These are phyloP conservation scores for Blepharisma undulans DNA, from an alignment of 169 alveolate species.

Conservation along the genomic window DNA sequence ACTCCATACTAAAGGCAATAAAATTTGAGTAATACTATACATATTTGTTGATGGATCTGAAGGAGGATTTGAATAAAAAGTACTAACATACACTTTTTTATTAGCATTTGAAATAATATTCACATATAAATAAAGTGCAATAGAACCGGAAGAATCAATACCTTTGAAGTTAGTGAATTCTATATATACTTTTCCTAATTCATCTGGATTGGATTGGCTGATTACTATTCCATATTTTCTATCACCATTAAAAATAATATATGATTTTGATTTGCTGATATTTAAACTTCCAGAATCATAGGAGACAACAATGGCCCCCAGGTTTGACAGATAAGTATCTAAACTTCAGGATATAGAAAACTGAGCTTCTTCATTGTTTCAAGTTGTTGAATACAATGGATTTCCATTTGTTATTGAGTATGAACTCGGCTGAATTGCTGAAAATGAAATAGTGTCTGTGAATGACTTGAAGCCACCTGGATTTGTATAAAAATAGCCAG, in stretches of 20 bases:
- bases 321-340: background rate
- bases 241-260: no score
- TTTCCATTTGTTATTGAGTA: background rate
- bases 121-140: background rate
- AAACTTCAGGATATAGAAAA: background rate
- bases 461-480: background rate
- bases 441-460: background rate
- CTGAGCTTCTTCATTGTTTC: background rate
- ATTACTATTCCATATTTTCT: background rate
- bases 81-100: background rate
- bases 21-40: background rate
- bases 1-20: background rate
- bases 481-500: background rate
- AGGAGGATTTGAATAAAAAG: background rate
- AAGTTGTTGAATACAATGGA: background rate
- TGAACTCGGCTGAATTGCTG: background rate
- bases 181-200: background rate
- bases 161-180: background rate
- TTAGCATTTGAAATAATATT: background rate
- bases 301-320: background rate
- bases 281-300: background rate
- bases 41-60: background rate
- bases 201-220: background rate
- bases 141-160: background rate
- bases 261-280: background rate